A percentile compares a stretch with the other conserved stretches of the same genome.
These are phyloP conservation scores for Nannizziopsis barbatae DNA, from an alignment of 2,329 filamentous ascomycete genomes.

Conservation along the genomic window DNA sequence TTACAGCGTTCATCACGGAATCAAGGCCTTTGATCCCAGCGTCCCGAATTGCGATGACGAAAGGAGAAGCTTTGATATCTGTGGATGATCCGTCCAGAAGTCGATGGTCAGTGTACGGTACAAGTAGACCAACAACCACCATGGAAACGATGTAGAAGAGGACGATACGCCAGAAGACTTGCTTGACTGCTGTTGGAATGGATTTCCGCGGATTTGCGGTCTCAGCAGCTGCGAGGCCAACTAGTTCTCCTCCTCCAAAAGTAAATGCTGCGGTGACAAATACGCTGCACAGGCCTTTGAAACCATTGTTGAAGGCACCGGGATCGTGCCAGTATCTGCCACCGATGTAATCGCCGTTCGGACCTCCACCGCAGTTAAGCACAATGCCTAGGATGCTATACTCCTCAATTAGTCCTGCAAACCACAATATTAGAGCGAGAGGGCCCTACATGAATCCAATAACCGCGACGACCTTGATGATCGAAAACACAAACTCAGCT, in stretches of 20 bases:
- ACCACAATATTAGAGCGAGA: slow-evolving; percentile 12
- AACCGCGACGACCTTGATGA: slow-evolving; percentile 75
- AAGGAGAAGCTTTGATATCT: slow-evolving; percentile 54
- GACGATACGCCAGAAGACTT: slow-evolving; percentile 89
- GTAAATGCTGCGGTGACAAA: slow-evolving; percentile 55
- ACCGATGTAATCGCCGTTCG: slow-evolving; percentile 65
- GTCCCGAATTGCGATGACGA: slow-evolving; percentile 82
- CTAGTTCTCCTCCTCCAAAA: slow-evolving; percentile 52
- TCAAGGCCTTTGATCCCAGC: slow-evolving; percentile 72
- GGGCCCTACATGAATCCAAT: slow-evolving; percentile 69
- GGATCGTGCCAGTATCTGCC: slow-evolving; percentile 64
- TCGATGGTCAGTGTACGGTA: slow-evolving; percentile 35
- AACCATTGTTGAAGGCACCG: slow-evolving; percentile 61
- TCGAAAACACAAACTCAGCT: slow-evolving; percentile 76
- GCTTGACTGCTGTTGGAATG: slow-evolving; percentile 76
- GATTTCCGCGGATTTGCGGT: slow-evolving; percentile 53
- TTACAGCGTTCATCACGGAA: slow-evolving; percentile 89
- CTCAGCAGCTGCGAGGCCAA: slow-evolving; percentile 50
- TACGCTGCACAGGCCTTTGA: slow-evolving; percentile 53
- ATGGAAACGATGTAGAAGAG: slow-evolving; percentile 83
- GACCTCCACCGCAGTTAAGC: slow-evolving; percentile 70
- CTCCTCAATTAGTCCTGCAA: background rate
- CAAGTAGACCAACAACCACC: slow-evolving; percentile 67
- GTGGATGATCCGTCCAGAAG: slow-evolving; percentile 25
- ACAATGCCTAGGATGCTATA: slow-evolving; percentile 69